These are phyloP conservation scores for Phytophthora kernoviae DNA, from an alignment of 352 stramenopile species.

Conservation along the genomic window DNA sequence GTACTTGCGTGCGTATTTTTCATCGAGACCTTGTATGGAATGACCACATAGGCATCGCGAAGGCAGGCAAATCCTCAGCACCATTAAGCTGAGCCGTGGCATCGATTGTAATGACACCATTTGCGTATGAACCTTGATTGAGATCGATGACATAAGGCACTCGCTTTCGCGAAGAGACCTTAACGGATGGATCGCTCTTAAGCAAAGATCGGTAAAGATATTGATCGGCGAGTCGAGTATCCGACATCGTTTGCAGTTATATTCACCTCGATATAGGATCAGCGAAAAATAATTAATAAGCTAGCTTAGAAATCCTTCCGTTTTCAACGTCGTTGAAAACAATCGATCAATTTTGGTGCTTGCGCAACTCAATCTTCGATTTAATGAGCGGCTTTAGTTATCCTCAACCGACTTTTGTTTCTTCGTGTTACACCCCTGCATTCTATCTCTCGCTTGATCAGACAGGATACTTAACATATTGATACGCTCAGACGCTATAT, in stretches of 20 bases:
- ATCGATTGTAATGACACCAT: conserved; percentile 7
- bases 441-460: conserved; percentile 3
- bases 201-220: conserved; percentile 3
- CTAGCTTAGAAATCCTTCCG: no score
- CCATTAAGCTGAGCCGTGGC: conserved; percentile 4
- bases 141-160: conserved; percentile 5
- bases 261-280: background rate
- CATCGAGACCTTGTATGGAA: conserved; percentile 8
- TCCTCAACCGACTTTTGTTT: conserved; percentile 4
- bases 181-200: conserved; percentile 1
- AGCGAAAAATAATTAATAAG: background rate
- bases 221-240: conserved; percentile 9
- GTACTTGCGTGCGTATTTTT: background rate
- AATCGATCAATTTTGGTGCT: no score
- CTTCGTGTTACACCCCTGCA: background rate
- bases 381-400: conserved; percentile 5
- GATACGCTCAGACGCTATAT: no score
- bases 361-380: no score
- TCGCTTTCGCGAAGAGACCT: background rate
- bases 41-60: background rate
- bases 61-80: conserved; percentile 6
- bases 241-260: background rate
- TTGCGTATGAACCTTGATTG: conserved; percentile 6
- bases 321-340: no score
- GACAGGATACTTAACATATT: background rate